Conservation (phyloP, 2,329 filamentous ascomycete genomes). For the Fusarium drepaniforme region DNA sequence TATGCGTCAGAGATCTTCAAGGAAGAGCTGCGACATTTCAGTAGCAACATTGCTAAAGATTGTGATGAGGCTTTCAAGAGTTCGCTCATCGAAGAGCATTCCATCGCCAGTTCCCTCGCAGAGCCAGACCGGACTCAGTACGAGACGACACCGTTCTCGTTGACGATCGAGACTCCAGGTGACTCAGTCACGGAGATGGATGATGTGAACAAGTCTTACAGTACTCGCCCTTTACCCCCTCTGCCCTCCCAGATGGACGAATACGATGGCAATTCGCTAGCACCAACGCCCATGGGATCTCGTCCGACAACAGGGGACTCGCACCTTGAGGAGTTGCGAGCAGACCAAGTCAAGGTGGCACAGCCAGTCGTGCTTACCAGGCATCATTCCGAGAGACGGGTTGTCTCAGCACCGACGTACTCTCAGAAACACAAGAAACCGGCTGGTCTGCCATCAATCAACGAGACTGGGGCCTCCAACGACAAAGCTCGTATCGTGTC, state of each 20-base stretch:
- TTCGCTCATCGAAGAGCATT: conserved; percentile 59
- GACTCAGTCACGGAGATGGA: conserved; percentile 46
- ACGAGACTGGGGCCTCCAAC: conserved; percentile 52
- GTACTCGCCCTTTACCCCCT: conserved; percentile 64
- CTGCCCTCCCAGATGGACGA: conserved; percentile 52
- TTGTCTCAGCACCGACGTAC: conserved; percentile 65
- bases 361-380: conserved; percentile 48
- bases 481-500: conserved; percentile 61
- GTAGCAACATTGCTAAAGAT: conserved; percentile 86
- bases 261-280: conserved; percentile 24
- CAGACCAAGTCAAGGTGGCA: conserved; percentile 46
- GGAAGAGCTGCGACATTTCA: conserved; percentile 87
- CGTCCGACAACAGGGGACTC: conserved; percentile 44
- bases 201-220: conserved; percentile 54
- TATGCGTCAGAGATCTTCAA: conserved; percentile 59
- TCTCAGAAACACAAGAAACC: conserved; percentile 53
- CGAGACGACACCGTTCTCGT: conserved; percentile 57
- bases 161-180: conserved; percentile 52
- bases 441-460: conserved; percentile 62
- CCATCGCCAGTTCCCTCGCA: conserved; percentile 49
- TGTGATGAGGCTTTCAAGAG: conserved; percentile 94
- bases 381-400: conserved; percentile 58
- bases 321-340: conserved; percentile 36
- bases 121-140: conserved; percentile 48
- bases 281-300: conserved; percentile 33